phyloP scores from a whole-genome alignment of 208 protist genomes.

The Tetramitus jugosus region DNA sequence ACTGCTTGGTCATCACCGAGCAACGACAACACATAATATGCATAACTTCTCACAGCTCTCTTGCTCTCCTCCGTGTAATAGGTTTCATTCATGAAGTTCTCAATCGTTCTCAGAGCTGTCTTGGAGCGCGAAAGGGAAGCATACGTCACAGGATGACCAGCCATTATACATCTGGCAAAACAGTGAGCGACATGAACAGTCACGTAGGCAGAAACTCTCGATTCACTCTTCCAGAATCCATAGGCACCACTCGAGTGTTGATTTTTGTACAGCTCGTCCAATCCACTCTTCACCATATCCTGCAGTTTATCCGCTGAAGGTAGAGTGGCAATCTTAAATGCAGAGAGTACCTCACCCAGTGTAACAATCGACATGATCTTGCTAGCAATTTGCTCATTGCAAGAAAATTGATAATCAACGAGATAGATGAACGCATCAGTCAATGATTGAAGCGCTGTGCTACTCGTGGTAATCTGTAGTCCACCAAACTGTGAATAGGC shows the following conservation, averaged over 20 bases:
- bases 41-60: background rate
- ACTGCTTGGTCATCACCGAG: background rate
- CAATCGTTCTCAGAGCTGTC: background rate
- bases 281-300: background rate
- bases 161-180: background rate
- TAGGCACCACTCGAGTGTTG: background rate
- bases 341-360: background rate
- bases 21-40: background rate
- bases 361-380: background rate
- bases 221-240: background rate
- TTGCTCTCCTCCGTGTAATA: background rate
- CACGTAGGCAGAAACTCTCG: background rate
- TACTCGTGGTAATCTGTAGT: background rate
- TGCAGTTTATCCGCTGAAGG: background rate
- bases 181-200: background rate
- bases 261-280: background rate
- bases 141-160: background rate
- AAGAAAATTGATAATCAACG: conserved; percentile 25
- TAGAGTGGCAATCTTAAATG: background rate
- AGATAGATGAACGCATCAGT: conserved; percentile 32
- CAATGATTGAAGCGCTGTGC: conserved; percentile 23
- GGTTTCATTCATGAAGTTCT: background rate
- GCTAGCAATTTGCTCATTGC: conserved; percentile 2
- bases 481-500: conserved; percentile 23
- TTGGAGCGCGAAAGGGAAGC: background rate